phyloP scores from a whole-genome alignment of 2,329 filamentous ascomycete species.

The Colletotrichum sp. region DNA sequence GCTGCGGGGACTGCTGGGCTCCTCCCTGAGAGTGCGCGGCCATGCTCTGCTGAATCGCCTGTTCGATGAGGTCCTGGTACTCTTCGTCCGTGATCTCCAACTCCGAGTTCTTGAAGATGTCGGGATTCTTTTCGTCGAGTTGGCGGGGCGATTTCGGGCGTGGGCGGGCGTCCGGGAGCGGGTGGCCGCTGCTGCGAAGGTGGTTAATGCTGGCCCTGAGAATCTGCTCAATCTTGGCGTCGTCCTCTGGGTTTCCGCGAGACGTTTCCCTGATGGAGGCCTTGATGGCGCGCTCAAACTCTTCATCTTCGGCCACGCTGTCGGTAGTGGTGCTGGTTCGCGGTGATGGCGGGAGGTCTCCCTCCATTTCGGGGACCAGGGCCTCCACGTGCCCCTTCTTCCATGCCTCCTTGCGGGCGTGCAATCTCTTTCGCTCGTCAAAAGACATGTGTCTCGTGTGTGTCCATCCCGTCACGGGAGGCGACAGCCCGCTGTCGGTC shows the following conservation, averaged over 20 bases:
- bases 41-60: slow-evolving; percentile 61
- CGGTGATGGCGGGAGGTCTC: slow-evolving; percentile 25
- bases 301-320: slow-evolving; percentile 50
- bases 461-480: slow-evolving; percentile 51
- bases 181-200: slow-evolving; percentile 35
- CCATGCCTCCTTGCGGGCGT: slow-evolving; percentile 52
- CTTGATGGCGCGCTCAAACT: slow-evolving; percentile 76
- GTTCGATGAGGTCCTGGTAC: slow-evolving; percentile 61
- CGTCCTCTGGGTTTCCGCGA: slow-evolving; percentile 71
- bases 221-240: slow-evolving; percentile 73
- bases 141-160: background rate
- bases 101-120: slow-evolving; percentile 16
- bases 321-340: slow-evolving; percentile 1
- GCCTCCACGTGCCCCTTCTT: slow-evolving; percentile 36
- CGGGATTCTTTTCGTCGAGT: slow-evolving; percentile 18
- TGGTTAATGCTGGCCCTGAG: slow-evolving; percentile 75
- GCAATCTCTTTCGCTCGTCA: slow-evolving; percentile 57
- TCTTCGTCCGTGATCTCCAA: slow-evolving; percentile 61
- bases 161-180: slow-evolving; percentile 13
- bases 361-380: slow-evolving; percentile 15
- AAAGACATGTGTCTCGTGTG: slow-evolving; percentile 52
- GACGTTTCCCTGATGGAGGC: slow-evolving; percentile 74
- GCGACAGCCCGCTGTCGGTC: slow-evolving; percentile 8
- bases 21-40: slow-evolving; percentile 25
- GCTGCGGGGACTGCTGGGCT: slow-evolving; percentile 17